A percentile compares a stretch with the other conserved stretches of the same genome.
These are phyloP conservation scores for Lasiodiplodia theobromae DNA, from an alignment of 2,329 filamentous ascomycete genomes.

Conservation along the genomic window DNA sequence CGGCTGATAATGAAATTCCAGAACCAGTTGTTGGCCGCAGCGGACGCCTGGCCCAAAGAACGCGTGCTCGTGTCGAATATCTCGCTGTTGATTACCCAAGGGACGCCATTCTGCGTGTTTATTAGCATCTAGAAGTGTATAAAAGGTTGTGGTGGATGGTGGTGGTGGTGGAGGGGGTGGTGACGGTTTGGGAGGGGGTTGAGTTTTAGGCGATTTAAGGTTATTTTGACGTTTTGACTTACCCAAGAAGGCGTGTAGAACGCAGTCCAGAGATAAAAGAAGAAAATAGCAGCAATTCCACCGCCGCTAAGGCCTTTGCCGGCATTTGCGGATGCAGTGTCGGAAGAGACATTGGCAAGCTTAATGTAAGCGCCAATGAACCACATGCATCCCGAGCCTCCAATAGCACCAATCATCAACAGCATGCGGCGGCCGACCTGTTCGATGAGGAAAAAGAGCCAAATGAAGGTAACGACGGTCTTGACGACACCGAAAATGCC, in stretches of 20 bases:
- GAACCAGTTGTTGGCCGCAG: conserved; percentile 75
- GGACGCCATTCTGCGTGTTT: conserved; percentile 61
- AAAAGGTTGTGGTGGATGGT: conserved; percentile 33
- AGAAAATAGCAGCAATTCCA: conserved; percentile 69
- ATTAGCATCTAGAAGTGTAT: conserved; percentile 70
- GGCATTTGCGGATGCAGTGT: conserved; percentile 45
- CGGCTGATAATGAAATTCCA: conserved; percentile 74
- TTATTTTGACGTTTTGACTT: conserved; percentile 22
- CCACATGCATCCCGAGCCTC: conserved; percentile 71
- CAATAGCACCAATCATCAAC: conserved; percentile 69
- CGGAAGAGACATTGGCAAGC: conserved; percentile 44
- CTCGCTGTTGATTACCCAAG: conserved; percentile 71
- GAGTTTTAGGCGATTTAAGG: not conserved
- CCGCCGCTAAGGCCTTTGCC: conserved; percentile 49
- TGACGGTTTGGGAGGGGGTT: not conserved
- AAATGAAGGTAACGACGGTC: conserved; percentile 71
- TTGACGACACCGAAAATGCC: conserved; percentile 82
- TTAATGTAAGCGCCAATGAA: conserved; percentile 69
- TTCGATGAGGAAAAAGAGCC: conserved; percentile 74
- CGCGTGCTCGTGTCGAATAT: conserved; percentile 77
- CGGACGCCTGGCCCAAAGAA: conserved; percentile 74
- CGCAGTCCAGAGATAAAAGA: conserved; percentile 77
- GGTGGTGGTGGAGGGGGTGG: conserved; percentile 15
- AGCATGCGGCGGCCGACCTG: conserved; percentile 67
- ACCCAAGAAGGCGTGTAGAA: conserved; percentile 68